Evolutionary conservation across 768 basidiomycete species (phyloP).

Genomic region (Coprinopsis sp.): DNA sequence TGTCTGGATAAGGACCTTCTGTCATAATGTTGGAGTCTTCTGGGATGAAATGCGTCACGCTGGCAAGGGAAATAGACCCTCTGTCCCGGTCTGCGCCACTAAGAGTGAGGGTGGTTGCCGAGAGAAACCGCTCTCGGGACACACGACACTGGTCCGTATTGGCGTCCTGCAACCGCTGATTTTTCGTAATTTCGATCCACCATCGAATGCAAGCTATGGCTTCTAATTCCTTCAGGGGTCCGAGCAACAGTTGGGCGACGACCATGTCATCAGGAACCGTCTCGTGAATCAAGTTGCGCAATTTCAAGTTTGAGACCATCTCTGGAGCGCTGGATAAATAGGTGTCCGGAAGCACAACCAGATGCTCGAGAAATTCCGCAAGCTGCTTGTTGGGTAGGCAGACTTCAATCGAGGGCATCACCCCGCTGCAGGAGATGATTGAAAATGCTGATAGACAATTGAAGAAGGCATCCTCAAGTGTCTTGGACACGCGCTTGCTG

Average conservation of each 20-base stretch:
- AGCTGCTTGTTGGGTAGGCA: slow-evolving; percentile 72
- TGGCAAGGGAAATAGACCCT: slow-evolving; percentile 60
- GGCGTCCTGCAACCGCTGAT: slow-evolving; percentile 24
- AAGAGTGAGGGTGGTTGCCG: slow-evolving; percentile 57
- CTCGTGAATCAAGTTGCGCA: slow-evolving; percentile 59
- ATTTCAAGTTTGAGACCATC: slow-evolving; percentile 60
- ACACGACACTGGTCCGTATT: slow-evolving; percentile 32
- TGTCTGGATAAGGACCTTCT: slow-evolving; percentile 71
- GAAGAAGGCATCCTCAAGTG: slow-evolving; percentile 80
- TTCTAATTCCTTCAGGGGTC: slow-evolving; percentile 66
- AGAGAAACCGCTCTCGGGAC: slow-evolving; percentile 60
- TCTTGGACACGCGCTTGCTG: slow-evolving; percentile 65
- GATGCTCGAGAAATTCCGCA: slow-evolving; percentile 65
- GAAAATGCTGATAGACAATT: slow-evolving; percentile 55
- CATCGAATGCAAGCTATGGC: slow-evolving; percentile 82
- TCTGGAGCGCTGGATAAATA: slow-evolving; percentile 49
- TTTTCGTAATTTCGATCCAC: slow-evolving; percentile 49
- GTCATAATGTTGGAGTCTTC: slow-evolving; percentile 49
- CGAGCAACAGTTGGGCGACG: slow-evolving; percentile 62
- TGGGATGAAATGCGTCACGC: slow-evolving; percentile 70
- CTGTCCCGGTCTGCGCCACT: slow-evolving; percentile 37
- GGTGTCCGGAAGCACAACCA: slow-evolving; percentile 68
- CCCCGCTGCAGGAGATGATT: slow-evolving; percentile 71
- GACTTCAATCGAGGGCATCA: slow-evolving; percentile 60
- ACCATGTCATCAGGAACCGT: slow-evolving; percentile 84